Evolutionary conservation across 2,329 filamentous ascomycete genomes (phyloP), one percentile per base, ranked within the genome.

Genomic region (Ophiosphaerella herpotricha): DNA sequence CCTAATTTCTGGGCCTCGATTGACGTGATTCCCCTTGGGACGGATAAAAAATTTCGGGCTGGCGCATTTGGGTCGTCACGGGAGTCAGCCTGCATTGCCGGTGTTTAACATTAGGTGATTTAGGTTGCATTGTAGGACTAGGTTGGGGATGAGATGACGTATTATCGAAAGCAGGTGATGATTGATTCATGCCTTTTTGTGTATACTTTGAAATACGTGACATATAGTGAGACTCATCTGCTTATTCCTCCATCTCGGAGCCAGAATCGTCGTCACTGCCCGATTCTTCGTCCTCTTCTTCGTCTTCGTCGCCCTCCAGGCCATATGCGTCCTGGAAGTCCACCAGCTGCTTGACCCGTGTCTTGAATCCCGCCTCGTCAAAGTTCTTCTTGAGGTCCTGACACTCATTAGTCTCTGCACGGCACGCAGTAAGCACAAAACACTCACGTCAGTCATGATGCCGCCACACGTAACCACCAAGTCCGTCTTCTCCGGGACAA

Each of bases 271-370:
- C 66, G 7, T 46, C 57, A 39, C 50, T 85, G 84, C 0, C 81
- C 80, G 0, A 82, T 81, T 1, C 81, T 0, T 86, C 85, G 0
- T 85, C 85, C 0, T 82, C 81, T 0, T 83, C 82, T 0, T 81
- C 79, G 79, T 29, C 85, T 3, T 81, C 82, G 2, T 78, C 79
- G 2, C 80, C 81, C 70, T 88, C 82, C 39, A 97, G 75, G 0
- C 93, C 93, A 69, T 97, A 97, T 65, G 91, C 90, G 57, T 97
- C 90, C 71, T 95, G 85, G 73, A 96, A 97, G 63, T 89, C 82
- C 36, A 86, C 85, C 42, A 97, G 79, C 24, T 87, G 80, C 67
- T 87, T 86, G 34, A 89, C 81, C 67, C 90, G 82, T 0, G 88
- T 87, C 70, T 86, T 87, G 78, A 96, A 99, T 0, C 91, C 91